Evolutionary conservation across 2,329 filamentous ascomycete genomes (phyloP).

Genomic region (Neocucurbitaria cava): DNA sequence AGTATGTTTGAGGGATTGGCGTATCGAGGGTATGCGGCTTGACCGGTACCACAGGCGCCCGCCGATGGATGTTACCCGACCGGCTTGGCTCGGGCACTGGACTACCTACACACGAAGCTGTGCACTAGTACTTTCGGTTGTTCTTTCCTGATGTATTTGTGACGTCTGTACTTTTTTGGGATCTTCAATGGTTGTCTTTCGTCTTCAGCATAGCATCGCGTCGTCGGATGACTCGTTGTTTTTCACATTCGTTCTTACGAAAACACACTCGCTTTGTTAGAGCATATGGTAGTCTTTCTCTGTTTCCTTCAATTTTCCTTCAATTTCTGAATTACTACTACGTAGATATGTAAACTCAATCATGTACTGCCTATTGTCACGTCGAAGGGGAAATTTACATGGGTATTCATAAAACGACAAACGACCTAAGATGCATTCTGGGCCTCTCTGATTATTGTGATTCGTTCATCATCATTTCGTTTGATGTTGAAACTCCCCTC

Average conservation of each 20-base stretch:
- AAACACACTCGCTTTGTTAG: background rate
- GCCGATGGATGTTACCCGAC: background rate
- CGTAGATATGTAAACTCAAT: too few species aligned
- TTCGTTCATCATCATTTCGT: too few species aligned
- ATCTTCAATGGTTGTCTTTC: background rate
- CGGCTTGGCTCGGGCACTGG: background rate
- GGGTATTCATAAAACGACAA: too few species aligned
- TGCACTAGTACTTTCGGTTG: background rate
- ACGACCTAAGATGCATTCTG: too few species aligned
- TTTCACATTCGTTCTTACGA: background rate
- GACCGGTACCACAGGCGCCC: background rate
- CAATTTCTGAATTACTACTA: too few species aligned
- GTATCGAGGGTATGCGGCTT: conserved; percentile 13
- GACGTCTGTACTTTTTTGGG: background rate
- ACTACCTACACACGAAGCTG: background rate
- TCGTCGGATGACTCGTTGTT: background rate
- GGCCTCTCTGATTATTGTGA: too few species aligned
- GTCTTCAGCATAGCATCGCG: background rate
- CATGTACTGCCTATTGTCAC: background rate
- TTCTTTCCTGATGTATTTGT: background rate
- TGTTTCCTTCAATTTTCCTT: background rate
- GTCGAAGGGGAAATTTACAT: background rate
- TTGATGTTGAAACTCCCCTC: too few species aligned
- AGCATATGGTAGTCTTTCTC: background rate
- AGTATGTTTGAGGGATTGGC: conserved; percentile 14